Base-by-base conservation (phyloP, 2,329 filamentous ascomycete genomes). In the Colletotrichum endophyticum region DNA sequence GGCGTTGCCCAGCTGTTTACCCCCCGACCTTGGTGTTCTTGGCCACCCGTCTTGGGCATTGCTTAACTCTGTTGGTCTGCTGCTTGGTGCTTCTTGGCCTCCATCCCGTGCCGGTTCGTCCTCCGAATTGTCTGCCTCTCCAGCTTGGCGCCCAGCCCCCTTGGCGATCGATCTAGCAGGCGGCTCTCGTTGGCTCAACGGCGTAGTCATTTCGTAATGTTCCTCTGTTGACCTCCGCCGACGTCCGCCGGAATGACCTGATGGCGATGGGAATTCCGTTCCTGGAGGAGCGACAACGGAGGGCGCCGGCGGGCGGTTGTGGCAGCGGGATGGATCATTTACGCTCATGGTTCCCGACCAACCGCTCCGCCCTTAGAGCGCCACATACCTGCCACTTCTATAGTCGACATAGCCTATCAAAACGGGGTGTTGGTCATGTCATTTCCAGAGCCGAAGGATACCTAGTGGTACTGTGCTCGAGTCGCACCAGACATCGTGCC, bases 1-100 rank as follows among this genome's bases (percentile, higher is more conserved):
- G 62, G n/a, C 62, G 34, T 64, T 44, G n/a, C 62, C 34, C 34
- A 53, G 1, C 44, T 53, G 59, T 32, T 56, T 25, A 5, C 66
- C 59, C 70, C 73, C 73, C 70, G 57, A 63, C 57, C 73, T 76
- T 73, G 70, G 73, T 36, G 27, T 32, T 27, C 69, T 75, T 75
- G 70, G 70, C 64, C 70, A 39, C 70, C 74, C 70, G 64, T 72
- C 73, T 63, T 75, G 64, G 73, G 34, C 30, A 34, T 62, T 75
- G 74, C 66, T 76, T 76, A 64, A 34, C 39, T 22, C 11, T 53
- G 44, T 53, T 53, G 44, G 44, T 13, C 8, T 74, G 63, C 34
- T 76, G 34, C 69, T 72, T 57, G 57, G 25, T 25, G 19, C 28
- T 19, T 36, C 59, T 66, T 73, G 74, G 59, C 57, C 28, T 28